Conservation (phyloP, 2,329 filamentous ascomycete species). For the Clonostachys byssicola region DNA sequence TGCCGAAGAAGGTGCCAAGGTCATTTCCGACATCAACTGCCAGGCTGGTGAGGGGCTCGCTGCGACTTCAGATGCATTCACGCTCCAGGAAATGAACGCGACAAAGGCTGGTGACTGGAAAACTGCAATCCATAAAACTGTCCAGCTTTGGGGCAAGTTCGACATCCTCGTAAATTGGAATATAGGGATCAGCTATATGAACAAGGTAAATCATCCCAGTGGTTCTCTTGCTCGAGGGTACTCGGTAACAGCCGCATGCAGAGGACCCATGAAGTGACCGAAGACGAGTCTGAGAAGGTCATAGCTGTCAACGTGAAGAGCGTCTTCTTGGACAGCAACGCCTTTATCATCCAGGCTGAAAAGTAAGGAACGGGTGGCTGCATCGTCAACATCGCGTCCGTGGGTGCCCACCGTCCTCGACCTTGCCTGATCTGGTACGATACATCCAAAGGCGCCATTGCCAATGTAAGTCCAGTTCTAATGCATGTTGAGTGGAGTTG, state of each 20-base stretch:
- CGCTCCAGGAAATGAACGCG: conserved; percentile 24
- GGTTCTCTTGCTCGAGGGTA: too few species aligned
- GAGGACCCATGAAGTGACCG: conserved; percentile 40
- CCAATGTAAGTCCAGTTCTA: conserved; percentile 2
- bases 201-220: background rate
- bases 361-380: conserved; percentile 51
- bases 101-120: background rate
- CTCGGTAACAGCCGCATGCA: background rate
- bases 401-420: conserved; percentile 71
- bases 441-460: conserved; percentile 75
- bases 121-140: conserved; percentile 9
- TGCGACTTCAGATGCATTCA: conserved; percentile 44
- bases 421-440: conserved; percentile 76
- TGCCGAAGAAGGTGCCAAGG: conserved; percentile 68
- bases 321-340: conserved; percentile 78
- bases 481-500: background rate
- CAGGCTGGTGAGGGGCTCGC: conserved; percentile 47
- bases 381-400: conserved; percentile 69
- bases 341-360: conserved; percentile 65
- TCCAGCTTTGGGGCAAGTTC: conserved; percentile 14
- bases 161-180: conserved; percentile 29
- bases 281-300: conserved; percentile 79
- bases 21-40: conserved; percentile 72
- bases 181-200: conserved; percentile 8
- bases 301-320: conserved; percentile 84